Conservation (phyloP, 192 early-diverging fungal genomes). For the Haplosporangium gracile region DNA sequence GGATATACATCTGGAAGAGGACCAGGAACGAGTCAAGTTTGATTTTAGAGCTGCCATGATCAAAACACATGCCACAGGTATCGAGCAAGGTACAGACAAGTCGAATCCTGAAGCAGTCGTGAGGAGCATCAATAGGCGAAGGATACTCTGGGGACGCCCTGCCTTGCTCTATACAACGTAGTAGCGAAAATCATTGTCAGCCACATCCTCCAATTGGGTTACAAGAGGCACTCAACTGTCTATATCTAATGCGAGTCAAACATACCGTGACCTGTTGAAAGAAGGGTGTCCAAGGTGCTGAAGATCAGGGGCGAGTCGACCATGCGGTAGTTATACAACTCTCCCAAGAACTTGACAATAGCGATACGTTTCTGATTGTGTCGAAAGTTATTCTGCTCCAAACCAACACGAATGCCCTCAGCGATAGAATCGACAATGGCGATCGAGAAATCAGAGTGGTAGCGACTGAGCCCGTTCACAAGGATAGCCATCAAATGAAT, state of each 20-base stretch:
- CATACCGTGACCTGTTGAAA: conserved; percentile 88
- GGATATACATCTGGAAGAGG: conserved; percentile 92
- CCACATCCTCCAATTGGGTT: no score
- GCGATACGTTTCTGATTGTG: conserved; percentile 94
- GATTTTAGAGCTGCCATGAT: conserved; percentile 72
- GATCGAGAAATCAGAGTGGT: conserved; percentile 91
- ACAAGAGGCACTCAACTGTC: neutral
- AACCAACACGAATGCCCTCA: conserved; percentile 89
- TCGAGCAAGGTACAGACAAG: conserved; percentile 89
- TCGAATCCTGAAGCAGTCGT: conserved; percentile 95
- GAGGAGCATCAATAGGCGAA: conserved; percentile 79
- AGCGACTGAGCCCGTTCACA: conserved; percentile 78
- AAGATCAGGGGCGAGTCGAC: conserved; percentile 84
- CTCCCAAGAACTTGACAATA: conserved; percentile 86
- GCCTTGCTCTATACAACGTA: conserved; percentile 58
- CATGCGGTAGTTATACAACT: conserved; percentile 92
- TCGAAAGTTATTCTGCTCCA: conserved; percentile 94
- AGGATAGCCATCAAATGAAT: conserved; percentile 88
- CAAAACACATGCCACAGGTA: conserved; percentile 89
- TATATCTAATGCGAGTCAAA: neutral
- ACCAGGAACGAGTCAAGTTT: conserved; percentile 82
- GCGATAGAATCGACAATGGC: conserved; percentile 87
- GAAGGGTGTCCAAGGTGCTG: conserved; percentile 86
- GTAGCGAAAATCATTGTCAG: neutral
- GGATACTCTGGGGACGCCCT: conserved; percentile 66